A percentile compares a stretch with the other conserved stretches of the same genome.
Evolutionary conservation across 2,329 filamentous ascomycete species (phyloP).

Genomic region (Nemania abortiva): DNA sequence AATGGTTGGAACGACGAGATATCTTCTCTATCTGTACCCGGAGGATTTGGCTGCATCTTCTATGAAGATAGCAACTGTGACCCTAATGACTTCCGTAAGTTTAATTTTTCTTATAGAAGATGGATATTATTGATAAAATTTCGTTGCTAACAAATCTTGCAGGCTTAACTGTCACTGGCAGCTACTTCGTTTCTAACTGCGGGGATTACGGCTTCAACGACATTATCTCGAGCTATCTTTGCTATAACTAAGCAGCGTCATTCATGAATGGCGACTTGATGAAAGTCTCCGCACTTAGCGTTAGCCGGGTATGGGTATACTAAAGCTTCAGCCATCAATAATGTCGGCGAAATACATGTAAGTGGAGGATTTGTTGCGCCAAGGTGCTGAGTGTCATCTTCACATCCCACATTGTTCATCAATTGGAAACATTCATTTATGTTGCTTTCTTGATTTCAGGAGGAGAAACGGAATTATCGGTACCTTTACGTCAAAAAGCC

Average conservation of each 20-base stretch:
- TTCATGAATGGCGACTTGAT: background rate
- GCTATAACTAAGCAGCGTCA: background rate
- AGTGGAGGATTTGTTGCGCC: background rate
- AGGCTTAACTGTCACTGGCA: background rate
- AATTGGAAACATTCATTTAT: background rate
- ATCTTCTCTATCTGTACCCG: background rate
- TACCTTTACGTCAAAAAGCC: too few species aligned
- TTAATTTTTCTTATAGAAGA: background rate
- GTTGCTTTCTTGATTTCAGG: background rate
- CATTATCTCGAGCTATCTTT: constrained; percentile 2
- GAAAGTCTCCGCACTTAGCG: too few species aligned
- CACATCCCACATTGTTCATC: background rate
- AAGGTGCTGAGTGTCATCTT: background rate
- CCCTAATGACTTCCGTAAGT: background rate
- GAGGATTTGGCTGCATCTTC: constrained; percentile 3
- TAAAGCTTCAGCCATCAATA: background rate
- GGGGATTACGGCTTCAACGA: constrained; percentile 2
- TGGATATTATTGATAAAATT: background rate
- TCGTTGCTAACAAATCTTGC: background rate
- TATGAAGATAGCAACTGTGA: background rate
- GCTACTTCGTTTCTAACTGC: background rate
- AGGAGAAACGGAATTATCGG: background rate
- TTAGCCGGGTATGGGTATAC: too few species aligned
- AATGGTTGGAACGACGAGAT: constrained; percentile 6
- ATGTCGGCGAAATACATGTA: background rate